Conservation (phyloP, 1,284 basidiomycete species). For the Tylopilus sp. region DNA sequence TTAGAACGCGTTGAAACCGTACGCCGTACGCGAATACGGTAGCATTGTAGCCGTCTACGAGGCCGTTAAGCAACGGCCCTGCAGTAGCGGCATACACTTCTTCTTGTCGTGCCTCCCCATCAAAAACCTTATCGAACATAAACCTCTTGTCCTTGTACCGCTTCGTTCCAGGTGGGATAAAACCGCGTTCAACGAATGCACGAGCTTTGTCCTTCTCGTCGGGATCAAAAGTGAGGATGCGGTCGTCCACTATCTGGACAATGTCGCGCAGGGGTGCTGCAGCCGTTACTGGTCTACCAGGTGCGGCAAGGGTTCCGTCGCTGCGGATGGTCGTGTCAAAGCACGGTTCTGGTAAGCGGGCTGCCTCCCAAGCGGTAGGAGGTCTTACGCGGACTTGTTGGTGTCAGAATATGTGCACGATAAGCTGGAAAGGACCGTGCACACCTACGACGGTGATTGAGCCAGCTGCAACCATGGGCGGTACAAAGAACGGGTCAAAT, state of each 20-base stretch:
- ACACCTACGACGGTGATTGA: slow-evolving; percentile 84
- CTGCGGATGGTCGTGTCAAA: slow-evolving; percentile 71
- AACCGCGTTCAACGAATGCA: slow-evolving; percentile 76
- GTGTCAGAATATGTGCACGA: slow-evolving; percentile 7
- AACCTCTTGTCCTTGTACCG: slow-evolving; percentile 92
- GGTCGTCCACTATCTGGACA: slow-evolving; percentile 78
- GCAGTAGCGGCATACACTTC: slow-evolving; percentile 86
- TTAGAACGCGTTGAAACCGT: slow-evolving; percentile 36
- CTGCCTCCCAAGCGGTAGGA: slow-evolving; percentile 78
- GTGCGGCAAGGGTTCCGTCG: slow-evolving; percentile 76
- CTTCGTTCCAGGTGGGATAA: slow-evolving; percentile 78
- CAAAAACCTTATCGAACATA: slow-evolving; percentile 92
- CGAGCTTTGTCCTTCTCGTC: slow-evolving; percentile 77
- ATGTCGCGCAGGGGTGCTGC: slow-evolving; percentile 65
- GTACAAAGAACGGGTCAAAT: not conserved
- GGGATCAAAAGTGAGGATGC: slow-evolving; percentile 93
- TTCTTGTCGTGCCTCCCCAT: slow-evolving; percentile 72
- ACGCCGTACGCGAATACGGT: slow-evolving; percentile 98
- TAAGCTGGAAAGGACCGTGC: slow-evolving; percentile 15
- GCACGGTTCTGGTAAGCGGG: slow-evolving; percentile 69
- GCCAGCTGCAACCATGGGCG: slow-evolving; percentile 71
- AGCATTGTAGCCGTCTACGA: slow-evolving; percentile 93
- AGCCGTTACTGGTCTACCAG: slow-evolving; percentile 48
- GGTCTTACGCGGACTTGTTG: slow-evolving; percentile 84
- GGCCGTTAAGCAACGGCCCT: slow-evolving; percentile 74